These are phyloP conservation scores for Gleditsia sinensis DNA, from an alignment of 306 rosid genomes.

Conservation along the genomic window DNA sequence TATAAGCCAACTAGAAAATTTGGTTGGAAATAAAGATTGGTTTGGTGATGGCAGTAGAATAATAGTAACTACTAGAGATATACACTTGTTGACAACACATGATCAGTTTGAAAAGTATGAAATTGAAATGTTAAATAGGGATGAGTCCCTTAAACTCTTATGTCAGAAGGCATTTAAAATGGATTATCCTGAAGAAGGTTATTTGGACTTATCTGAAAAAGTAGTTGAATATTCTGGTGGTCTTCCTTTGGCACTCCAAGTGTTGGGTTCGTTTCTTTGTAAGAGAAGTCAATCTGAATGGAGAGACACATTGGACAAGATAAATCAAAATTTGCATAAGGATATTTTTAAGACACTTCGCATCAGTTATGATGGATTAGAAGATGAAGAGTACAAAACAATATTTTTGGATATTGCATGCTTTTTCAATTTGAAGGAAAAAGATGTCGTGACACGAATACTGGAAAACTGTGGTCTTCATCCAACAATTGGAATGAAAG, in stretches of 20 bases:
- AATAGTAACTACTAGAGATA: background rate
- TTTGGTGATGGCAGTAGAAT: background rate
- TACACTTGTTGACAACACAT: background rate
- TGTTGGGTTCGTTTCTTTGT: background rate
- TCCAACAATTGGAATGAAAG: background rate
- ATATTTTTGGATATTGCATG: conserved; percentile 24
- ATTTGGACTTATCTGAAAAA: background rate
- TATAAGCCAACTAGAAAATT: background rate
- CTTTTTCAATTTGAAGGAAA: background rate
- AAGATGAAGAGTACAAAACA: background rate
- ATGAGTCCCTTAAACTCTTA: background rate
- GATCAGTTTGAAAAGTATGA: background rate
- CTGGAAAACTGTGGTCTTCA: background rate
- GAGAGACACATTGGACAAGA: background rate
- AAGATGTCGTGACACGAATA: background rate
- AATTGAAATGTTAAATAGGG: background rate
- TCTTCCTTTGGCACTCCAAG: conserved; percentile 7
- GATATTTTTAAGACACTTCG: conserved; percentile 12
- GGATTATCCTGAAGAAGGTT: background rate
- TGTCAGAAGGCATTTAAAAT: background rate
- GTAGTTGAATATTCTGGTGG: background rate
- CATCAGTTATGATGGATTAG: conserved; percentile 20
- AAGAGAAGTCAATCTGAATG: background rate
- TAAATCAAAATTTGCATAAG: background rate
- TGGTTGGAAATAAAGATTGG: background rate